phyloP scores from a whole-genome alignment of 495 filamentous ascomycete genomes.

The Umbilicaria muhlenbergii region DNA sequence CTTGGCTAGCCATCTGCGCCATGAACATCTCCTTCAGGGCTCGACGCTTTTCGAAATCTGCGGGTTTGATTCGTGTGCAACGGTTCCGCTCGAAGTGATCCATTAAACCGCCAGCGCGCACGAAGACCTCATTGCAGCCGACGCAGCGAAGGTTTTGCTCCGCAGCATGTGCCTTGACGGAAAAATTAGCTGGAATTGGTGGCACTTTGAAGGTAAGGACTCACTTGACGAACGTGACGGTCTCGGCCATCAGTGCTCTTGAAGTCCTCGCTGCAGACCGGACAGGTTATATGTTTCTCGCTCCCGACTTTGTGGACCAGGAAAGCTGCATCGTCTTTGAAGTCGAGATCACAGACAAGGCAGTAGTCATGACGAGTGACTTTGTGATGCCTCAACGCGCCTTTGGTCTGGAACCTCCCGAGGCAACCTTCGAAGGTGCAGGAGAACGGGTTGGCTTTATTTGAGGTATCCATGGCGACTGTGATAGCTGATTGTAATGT shows the following conservation, averaged over 20 bases:
- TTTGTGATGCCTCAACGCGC: slow-evolving; percentile 34
- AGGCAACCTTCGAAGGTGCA: slow-evolving; percentile 49
- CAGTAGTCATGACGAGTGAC: slow-evolving; percentile 32
- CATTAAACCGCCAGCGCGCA: slow-evolving; percentile 26
- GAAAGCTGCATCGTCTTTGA: slow-evolving; percentile 23
- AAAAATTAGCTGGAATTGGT: neutral
- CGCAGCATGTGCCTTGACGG: slow-evolving; percentile 23
- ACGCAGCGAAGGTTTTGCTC: slow-evolving; percentile 29
- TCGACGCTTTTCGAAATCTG: slow-evolving; percentile 21
- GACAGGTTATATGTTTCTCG: slow-evolving; percentile 31
- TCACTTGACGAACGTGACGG: slow-evolving; percentile 29
- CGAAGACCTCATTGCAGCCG: slow-evolving; percentile 29
- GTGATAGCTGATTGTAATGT: too few relatives aligned
- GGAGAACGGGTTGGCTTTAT: slow-evolving; percentile 20
- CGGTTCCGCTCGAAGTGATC: slow-evolving; percentile 34
- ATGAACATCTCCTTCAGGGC: slow-evolving; percentile 24
- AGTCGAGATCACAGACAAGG: slow-evolving; percentile 32
- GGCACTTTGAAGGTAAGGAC: slow-evolving; percentile 3
- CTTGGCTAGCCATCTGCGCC: slow-evolving; percentile 8
- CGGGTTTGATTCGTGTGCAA: slow-evolving; percentile 20
- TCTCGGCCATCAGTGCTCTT: slow-evolving; percentile 27
- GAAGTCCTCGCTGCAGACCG: slow-evolving; percentile 35
- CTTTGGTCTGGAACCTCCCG: slow-evolving; percentile 37
- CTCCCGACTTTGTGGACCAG: slow-evolving; percentile 26
- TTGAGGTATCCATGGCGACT: neutral